Evolutionary conservation across 257 asterid genomes (phyloP), one percentile per base, ranked within the genome.

Genomic region (Fraxinus quadrangulata): DNA sequence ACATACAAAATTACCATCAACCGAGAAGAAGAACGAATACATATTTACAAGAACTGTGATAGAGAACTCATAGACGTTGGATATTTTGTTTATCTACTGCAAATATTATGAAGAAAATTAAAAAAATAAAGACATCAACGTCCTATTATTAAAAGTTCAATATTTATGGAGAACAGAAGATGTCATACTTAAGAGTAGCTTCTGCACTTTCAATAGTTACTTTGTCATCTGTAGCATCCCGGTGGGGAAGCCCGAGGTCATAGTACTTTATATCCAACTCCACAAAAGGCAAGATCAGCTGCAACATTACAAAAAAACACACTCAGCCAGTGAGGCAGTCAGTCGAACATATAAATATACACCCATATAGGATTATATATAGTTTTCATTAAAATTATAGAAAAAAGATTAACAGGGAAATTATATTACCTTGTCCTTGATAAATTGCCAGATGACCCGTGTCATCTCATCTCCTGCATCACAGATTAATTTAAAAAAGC

Each of bases 391-490:
- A 51, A 24, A 75, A 42, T 23, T 51, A 11, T 10, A 47, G 1
- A n/a, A 33, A 37, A 36, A 45, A 31, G 33, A 82, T 39, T 34
- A 76, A 70, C 67, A 37, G 37, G 26, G 34, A 61, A 78, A 70
- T 66, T 47, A 45, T 21, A 59, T 79, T 81, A 94, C 99, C 97
- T 96, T 96, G 83, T 91, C 98, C 85, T 96, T 96, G 85, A 96
- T 96, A 76, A 84, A 87, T 81, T 86, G 77, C 99, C 99, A 96
- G 73, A 96, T 92, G 77, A 96, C 98, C 83, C 98, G 88, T 73
- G 99, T 96, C 99, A 96, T 96, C 88, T 96, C 99, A 86, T 96
- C 99, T 70, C 99, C 99, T 96, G 91, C 82, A 84, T 67, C 14
- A 24, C 63, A 80, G 66, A 37, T 42, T 71, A 72, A 77, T 67